These are phyloP conservation scores for Stachybotrys elegans DNA, from an alignment of 2,329 filamentous ascomycete genomes.

Conservation along the genomic window DNA sequence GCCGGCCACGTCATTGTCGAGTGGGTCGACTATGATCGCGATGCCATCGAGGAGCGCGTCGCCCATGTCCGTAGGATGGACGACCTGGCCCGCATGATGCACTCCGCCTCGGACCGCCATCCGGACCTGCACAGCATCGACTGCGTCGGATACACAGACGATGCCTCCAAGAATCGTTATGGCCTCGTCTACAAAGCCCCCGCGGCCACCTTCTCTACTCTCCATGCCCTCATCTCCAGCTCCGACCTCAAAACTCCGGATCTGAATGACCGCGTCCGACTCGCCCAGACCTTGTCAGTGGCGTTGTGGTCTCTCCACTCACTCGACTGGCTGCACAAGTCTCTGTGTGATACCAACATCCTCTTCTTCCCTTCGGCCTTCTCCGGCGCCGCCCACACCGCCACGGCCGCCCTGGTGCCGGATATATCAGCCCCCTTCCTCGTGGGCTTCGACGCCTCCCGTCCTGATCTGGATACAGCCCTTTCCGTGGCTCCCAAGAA, in stretches of 20 bases:
- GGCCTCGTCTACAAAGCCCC: constrained; percentile 38
- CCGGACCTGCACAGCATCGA: constrained; percentile 42
- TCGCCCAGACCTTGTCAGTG: constrained; percentile 37
- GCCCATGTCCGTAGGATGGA: constrained; percentile 39
- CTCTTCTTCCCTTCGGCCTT: constrained; percentile 45
- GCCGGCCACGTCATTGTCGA: constrained; percentile 34
- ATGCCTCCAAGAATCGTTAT: constrained; percentile 30
- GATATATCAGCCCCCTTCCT: constrained; percentile 39
- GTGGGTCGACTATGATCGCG: constrained; percentile 40
- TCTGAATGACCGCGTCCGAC: constrained; percentile 35
- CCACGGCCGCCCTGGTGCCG: constrained; percentile 28
- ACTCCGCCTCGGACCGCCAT: constrained; percentile 36
- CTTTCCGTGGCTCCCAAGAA: constrained; percentile 40
- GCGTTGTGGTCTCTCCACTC: constrained; percentile 46
- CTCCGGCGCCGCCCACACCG: constrained; percentile 25
- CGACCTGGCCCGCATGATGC: constrained; percentile 42
- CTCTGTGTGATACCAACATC: constrained; percentile 47
- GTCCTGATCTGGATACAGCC: constrained; percentile 46
- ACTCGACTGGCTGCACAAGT: constrained; percentile 53
- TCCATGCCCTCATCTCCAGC: constrained; percentile 32
- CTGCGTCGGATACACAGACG: constrained; percentile 42
- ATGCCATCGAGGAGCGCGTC: constrained; percentile 35
- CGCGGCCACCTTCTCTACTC: constrained; percentile 28
- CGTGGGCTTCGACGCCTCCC: constrained; percentile 50
- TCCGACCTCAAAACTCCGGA: constrained; percentile 37